A percentile compares a stretch with the other conserved stretches of the same genome.
phyloP scores from a whole-genome alignment of 768 basidiomycete genomes.

The Amanita molliuscula region DNA sequence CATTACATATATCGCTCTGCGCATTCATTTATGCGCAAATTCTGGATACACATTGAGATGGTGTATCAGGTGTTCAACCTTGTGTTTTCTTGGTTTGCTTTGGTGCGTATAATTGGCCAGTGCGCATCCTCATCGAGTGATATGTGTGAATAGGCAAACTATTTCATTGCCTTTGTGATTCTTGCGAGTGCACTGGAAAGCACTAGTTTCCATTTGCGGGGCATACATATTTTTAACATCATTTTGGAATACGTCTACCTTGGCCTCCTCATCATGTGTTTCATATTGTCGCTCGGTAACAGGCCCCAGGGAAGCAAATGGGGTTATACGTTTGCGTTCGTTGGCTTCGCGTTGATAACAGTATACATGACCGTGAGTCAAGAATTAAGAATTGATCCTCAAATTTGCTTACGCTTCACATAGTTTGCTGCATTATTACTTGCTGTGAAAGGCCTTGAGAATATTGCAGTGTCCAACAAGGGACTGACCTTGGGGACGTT shows the following conservation, averaged over 20 bases:
- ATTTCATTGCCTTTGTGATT: slow-evolving; percentile 81
- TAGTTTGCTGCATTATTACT: slow-evolving; percentile 74
- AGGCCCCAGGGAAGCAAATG: slow-evolving; percentile 85
- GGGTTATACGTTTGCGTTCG: slow-evolving; percentile 75
- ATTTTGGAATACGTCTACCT: slow-evolving; percentile 83
- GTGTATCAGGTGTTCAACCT: slow-evolving; percentile 85
- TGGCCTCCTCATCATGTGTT: slow-evolving; percentile 79
- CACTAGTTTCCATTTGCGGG: slow-evolving; percentile 39
- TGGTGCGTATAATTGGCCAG: slow-evolving; percentile 33
- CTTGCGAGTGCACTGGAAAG: slow-evolving; percentile 70
- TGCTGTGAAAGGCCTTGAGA: slow-evolving; percentile 70
- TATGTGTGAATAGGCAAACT: slow-evolving; percentile 54
- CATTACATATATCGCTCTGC: slow-evolving; percentile 91
- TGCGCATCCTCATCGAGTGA: not conserved
- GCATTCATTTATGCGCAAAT: slow-evolving; percentile 72
- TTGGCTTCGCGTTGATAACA: slow-evolving; percentile 86
- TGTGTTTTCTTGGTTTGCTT: slow-evolving; percentile 86
- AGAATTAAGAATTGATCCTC: not conserved
- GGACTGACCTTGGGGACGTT: slow-evolving; percentile 46
- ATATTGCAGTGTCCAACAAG: slow-evolving; percentile 36
- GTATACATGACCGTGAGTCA: slow-evolving; percentile 85
- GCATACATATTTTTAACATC: slow-evolving; percentile 64
- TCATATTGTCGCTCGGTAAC: slow-evolving; percentile 83
- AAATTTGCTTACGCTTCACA: slow-evolving; percentile 2
- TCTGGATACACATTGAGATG: slow-evolving; percentile 93